Evolutionary conservation across 2,329 filamentous ascomycete species (phyloP).

Genomic region (Anthostomella pinea): DNA sequence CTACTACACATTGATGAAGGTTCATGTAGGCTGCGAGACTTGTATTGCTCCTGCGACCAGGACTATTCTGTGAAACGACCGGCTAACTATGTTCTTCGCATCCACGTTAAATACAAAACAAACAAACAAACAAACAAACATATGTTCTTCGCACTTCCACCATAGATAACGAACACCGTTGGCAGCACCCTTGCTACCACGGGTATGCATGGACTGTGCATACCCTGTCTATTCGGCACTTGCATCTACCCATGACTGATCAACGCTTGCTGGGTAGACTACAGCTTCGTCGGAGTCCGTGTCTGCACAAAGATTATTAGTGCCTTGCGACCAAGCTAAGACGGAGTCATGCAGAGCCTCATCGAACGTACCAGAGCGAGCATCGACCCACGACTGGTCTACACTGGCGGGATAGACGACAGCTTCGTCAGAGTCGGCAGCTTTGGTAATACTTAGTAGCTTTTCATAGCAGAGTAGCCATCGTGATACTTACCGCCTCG

Average conservation of each 20-base stretch:
- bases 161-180: too few relatives aligned
- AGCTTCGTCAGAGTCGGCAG: neutral
- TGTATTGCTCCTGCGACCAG: too few relatives aligned
- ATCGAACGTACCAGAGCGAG: neutral
- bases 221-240: too few relatives aligned
- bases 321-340: neutral
- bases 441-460: neutral
- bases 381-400: constrained; percentile 1
- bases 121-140: too few relatives aligned
- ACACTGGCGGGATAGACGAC: constrained; percentile 1
- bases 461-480: neutral
- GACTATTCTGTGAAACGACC: too few relatives aligned
- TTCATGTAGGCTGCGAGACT: too few relatives aligned
- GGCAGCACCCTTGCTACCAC: too few relatives aligned
- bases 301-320: neutral
- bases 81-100: too few relatives aligned
- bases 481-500: neutral
- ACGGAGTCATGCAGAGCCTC: neutral
- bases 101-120: too few relatives aligned
- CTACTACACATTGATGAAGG: too few relatives aligned
- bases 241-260: constrained; percentile 1
- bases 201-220: too few relatives aligned
- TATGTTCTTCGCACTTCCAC: too few relatives aligned
- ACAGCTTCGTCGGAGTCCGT: neutral
- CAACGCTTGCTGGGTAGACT: neutral